phyloP scores from a whole-genome alignment of 2,329 filamentous ascomycete species.

The Chaetothyriales sp. region DNA sequence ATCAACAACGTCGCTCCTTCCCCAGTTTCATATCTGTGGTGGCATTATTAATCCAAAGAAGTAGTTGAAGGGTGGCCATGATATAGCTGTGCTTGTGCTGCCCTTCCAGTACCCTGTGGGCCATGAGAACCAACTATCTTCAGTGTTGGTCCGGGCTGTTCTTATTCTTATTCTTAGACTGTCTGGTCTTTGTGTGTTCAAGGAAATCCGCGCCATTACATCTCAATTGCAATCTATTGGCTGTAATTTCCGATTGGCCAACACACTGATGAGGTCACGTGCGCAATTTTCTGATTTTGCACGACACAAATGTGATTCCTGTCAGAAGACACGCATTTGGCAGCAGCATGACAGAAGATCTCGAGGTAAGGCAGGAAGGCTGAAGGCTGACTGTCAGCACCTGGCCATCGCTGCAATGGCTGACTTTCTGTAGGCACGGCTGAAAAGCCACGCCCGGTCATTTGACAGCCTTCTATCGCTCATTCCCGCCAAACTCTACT shows the following conservation, averaged over 20 bases:
- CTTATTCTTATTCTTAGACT: no score
- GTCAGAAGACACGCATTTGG: neutral
- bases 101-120: no score
- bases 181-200: no score
- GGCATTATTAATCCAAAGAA: neutral
- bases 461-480: slow-evolving; percentile 78
- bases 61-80: neutral
- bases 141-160: no score
- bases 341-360: slow-evolving; percentile 10
- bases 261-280: neutral
- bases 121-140: no score
- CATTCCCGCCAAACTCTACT: slow-evolving; percentile 83
- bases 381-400: neutral
- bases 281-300: neutral
- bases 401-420: slow-evolving; percentile 2
- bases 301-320: neutral
- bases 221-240: no score
- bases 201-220: no score
- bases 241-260: no score
- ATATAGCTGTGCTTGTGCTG: no score
- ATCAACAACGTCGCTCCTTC: neutral
- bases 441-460: slow-evolving; percentile 47
- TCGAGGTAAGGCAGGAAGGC: slow-evolving; percentile 12
- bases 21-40: no score
- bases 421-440: slow-evolving; percentile 28